Conservation (phyloP, 169 alveolate genomes). For the Plasmodium coatneyi region DNA sequence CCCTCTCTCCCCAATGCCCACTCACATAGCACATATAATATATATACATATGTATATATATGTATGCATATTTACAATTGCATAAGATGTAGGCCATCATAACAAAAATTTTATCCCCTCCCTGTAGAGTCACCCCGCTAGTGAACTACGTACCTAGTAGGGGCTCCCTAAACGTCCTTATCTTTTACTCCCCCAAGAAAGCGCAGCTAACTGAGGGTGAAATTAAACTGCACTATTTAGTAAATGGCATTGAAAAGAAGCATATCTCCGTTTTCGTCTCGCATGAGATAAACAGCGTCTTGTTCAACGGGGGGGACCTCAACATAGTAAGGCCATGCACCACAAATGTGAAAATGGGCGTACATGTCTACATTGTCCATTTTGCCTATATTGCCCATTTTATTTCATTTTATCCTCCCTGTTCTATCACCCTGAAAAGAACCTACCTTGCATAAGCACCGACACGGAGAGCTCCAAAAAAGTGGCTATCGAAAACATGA, state of each 20-base stretch:
- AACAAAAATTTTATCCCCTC: not conserved
- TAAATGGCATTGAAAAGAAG: conserved; percentile 67
- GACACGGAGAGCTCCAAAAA: conserved; percentile 67
- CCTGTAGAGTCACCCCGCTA: conserved; percentile 39
- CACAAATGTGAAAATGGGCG: not conserved
- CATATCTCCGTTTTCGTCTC: conserved; percentile 66
- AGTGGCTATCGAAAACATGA: conserved; percentile 51
- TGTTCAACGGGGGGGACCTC: conserved; percentile 39
- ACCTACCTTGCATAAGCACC: conserved; percentile 61
- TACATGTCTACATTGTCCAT: not conserved
- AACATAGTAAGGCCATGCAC: conserved; percentile 34
- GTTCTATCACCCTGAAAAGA: not conserved
- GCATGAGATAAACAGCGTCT: conserved; percentile 61
- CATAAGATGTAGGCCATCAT: not conserved
- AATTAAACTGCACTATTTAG: conserved; percentile 56
- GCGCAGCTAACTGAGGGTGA: conserved; percentile 28
- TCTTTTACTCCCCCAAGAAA: conserved; percentile 60
- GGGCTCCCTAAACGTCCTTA: conserved; percentile 62
- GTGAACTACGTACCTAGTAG: conserved; percentile 59
- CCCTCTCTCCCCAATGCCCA: not conserved
- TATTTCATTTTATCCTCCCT: not conserved
- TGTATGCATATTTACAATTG: not conserved
- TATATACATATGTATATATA: not conserved
- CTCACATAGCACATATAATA: not conserved
- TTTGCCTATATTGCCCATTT: not conserved